Conservation (phyloP, 1,139 yeast genomes). For the Taiozyma onychis region DNA sequence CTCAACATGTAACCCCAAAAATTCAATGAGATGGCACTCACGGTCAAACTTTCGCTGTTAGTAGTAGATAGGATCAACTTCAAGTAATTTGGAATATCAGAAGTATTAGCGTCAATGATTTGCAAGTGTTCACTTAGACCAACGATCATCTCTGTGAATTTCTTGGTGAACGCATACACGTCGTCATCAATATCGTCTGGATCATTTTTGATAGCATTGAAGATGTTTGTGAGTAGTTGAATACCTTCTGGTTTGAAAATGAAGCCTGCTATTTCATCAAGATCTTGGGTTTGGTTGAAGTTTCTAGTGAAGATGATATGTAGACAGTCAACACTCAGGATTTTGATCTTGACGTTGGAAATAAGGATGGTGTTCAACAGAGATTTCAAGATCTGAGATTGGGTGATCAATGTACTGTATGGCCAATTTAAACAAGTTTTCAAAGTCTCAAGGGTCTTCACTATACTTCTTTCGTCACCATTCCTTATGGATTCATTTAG, state of each 20-base stretch:
- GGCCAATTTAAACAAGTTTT: slow-evolving; percentile 93
- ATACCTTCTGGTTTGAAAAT: slow-evolving; percentile 74
- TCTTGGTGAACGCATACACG: slow-evolving; percentile 72
- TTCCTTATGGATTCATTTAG: slow-evolving; percentile 46
- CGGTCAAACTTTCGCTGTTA: slow-evolving; percentile 77
- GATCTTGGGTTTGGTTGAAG: slow-evolving; percentile 67
- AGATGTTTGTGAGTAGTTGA: slow-evolving; percentile 57
- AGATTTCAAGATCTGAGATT: slow-evolving; percentile 62
- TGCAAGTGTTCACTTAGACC: slow-evolving; percentile 61
- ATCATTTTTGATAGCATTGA: slow-evolving; percentile 55
- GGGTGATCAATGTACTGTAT: slow-evolving; percentile 65
- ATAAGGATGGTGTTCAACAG: slow-evolving; percentile 60
- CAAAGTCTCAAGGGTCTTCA: slow-evolving; percentile 72
- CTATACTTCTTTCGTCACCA: slow-evolving; percentile 43
- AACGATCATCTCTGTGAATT: slow-evolving; percentile 90
- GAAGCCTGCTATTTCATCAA: slow-evolving; percentile 72
- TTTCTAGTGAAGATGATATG: slow-evolving; percentile 83
- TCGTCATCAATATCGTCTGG: slow-evolving; percentile 78
- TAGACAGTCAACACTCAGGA: slow-evolving; percentile 84
- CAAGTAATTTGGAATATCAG: slow-evolving; percentile 47
- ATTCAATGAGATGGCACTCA: slow-evolving; percentile 85
- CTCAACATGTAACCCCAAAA: slow-evolving; percentile 92
- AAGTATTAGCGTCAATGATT: slow-evolving; percentile 24
- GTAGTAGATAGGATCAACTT: slow-evolving; percentile 76
- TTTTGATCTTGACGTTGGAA: slow-evolving; percentile 60